These are phyloP conservation scores for Rubus idaeus DNA, from an alignment of 306 rosid genomes.

Conservation along the genomic window DNA sequence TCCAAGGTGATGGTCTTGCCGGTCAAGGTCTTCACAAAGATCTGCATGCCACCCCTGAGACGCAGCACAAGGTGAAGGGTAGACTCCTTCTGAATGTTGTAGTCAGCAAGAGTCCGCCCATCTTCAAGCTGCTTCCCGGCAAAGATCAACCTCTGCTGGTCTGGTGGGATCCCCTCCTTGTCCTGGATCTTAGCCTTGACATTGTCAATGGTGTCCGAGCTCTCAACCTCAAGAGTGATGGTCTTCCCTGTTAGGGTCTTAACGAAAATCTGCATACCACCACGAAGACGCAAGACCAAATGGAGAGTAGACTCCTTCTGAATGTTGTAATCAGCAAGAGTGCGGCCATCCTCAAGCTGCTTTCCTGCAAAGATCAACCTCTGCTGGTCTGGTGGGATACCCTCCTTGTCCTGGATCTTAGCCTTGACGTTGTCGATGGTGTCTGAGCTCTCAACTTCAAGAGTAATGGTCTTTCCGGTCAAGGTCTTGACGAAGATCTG, in stretches of 20 bases:
- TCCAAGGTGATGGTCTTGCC: slow-evolving; percentile 69
- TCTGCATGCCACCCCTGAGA: slow-evolving; percentile 67
- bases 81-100: slow-evolving; percentile 70
- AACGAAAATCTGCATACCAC: slow-evolving; percentile 70
- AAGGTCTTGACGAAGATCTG: slow-evolving; percentile 71
- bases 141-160: slow-evolving; percentile 71
- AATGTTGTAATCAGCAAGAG: slow-evolving; percentile 63
- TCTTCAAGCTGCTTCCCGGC: slow-evolving; percentile 68
- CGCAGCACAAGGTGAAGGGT: slow-evolving; percentile 67
- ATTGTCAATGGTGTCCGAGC: slow-evolving; percentile 66
- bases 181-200: slow-evolving; percentile 72
- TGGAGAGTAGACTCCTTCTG: slow-evolving; percentile 80
- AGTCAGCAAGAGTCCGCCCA: slow-evolving; percentile 55
- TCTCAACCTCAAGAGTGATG: slow-evolving; percentile 59
- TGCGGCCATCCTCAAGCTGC: slow-evolving; percentile 68
- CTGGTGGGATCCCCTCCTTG: slow-evolving; percentile 69
- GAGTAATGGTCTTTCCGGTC: slow-evolving; percentile 64
- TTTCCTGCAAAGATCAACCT: slow-evolving; percentile 66
- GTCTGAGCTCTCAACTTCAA: slow-evolving; percentile 56
- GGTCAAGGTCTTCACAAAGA: slow-evolving; percentile 57
- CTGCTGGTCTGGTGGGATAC: slow-evolving; percentile 77
- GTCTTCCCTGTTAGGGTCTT: slow-evolving; percentile 62
- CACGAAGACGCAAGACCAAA: slow-evolving; percentile 62
- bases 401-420: slow-evolving; percentile 76
- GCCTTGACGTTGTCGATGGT: slow-evolving; percentile 72